These are phyloP conservation scores for Penicillium waksmanii DNA, from an alignment of 495 filamentous ascomycete genomes.

Conservation along the genomic window DNA sequence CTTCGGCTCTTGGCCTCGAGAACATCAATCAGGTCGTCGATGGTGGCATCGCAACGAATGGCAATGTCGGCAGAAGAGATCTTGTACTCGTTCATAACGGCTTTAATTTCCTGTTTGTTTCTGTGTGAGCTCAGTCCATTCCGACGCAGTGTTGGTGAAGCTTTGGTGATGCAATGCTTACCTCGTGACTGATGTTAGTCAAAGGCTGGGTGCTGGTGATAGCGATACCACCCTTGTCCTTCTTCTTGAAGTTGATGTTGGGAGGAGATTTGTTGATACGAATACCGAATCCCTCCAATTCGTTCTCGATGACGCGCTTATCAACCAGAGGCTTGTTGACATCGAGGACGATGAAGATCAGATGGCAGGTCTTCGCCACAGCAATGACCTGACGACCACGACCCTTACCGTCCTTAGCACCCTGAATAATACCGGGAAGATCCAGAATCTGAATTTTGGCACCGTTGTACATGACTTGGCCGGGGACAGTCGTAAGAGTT, in stretches of 20 bases:
- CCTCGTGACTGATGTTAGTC: slow-evolving; percentile 88
- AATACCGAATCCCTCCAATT: slow-evolving; percentile 97
- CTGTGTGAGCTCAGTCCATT: slow-evolving; percentile 2
- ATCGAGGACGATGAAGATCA: slow-evolving; percentile 98
- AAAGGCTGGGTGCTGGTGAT: slow-evolving; percentile 92
- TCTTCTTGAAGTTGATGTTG: slow-evolving; percentile 98
- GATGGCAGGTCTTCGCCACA: slow-evolving; percentile 96
- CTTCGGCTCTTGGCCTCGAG: slow-evolving; percentile 92
- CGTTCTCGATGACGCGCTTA: slow-evolving; percentile 95
- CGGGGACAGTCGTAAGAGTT: slow-evolving; percentile 94
- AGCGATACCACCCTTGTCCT: slow-evolving; percentile 95
- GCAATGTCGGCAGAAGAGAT: slow-evolving; percentile 97
- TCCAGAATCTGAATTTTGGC: slow-evolving; percentile 99
- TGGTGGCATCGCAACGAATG: slow-evolving; percentile 92
- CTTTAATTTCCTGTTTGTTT: slow-evolving; percentile 77
- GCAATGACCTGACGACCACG: slow-evolving; percentile 98
- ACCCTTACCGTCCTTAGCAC: slow-evolving; percentile 97
- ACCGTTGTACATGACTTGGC: slow-evolving; percentile 95
- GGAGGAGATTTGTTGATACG: slow-evolving; percentile 96
- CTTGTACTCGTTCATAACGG: slow-evolving; percentile 95
- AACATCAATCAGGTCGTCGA: slow-evolving; percentile 92
- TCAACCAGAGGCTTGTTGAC: slow-evolving; percentile 98
- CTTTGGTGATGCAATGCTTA: slow-evolving; percentile 31
- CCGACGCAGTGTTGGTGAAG: neutral
- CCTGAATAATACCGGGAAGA: slow-evolving; percentile 97